Base-by-base conservation (phyloP, 2,329 filamentous ascomycete genomes). In the Alternaria infectoria region DNA sequence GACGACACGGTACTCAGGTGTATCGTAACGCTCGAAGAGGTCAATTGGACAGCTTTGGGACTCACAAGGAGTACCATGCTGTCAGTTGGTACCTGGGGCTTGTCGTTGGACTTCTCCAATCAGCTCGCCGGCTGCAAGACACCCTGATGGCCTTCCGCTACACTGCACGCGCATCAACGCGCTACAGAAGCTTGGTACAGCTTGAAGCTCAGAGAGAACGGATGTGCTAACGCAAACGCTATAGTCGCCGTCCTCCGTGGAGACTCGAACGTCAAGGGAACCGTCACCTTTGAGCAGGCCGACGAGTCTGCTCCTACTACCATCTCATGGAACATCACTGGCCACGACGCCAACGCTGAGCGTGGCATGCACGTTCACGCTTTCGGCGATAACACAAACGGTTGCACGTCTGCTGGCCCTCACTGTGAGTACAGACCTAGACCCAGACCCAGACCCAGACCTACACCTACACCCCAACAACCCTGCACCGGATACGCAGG, bases 341-440 rank as follows among this genome's bases (percentile, higher is more conserved):
- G 96, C 84, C 87, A 97, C 85, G 94, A 98, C 81, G 79, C 95
- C 84, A 97, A 97, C 83, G 94, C 96, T 80, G 89, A 97, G 90
- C 95, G 96, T 84, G 96, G 93, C 83, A 93, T 98, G 88, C 96
- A 99, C 88, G 90, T 99, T 80, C 96, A 99, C 87, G 93, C 96
- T 83, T 99, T 97, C 80, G 96, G 96, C 82, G 96, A 98, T 89
- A 98, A 98, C 89, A 98, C 96, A 88, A 99, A 99, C 86, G 96
- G 96, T 83, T 99, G 96, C 92, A 98, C 95, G 72, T 97, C 92
- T 73, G 96, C 96, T 73, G 96, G 96, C 58, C 95, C 96, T 83
- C 96, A 99, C 87, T 99, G 93, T 97, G 86, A 81, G 92, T 61
- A 28, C 26, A 25, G 5, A 10, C 19, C 25, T 10, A 13, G 21